These are phyloP conservation scores for Boletellus sp. DNA, from an alignment of 768 basidiomycete genomes.

Conservation along the genomic window DNA sequence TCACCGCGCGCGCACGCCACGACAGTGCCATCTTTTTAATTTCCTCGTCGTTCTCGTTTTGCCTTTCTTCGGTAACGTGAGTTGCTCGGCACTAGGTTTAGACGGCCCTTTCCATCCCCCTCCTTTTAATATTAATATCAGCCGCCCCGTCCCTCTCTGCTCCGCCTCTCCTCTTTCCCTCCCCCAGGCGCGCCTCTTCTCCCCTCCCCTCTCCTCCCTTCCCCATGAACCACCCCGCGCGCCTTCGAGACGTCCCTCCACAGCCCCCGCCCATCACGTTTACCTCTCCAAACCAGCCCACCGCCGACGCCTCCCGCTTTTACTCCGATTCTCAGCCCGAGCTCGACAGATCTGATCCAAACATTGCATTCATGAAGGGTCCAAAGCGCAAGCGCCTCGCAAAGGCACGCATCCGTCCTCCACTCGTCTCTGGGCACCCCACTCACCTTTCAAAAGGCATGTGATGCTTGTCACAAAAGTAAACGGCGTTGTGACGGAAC, in stretches of 20 bases:
- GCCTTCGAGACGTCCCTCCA: slow-evolving; percentile 16
- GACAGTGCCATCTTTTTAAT: slow-evolving; percentile 11
- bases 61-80: slow-evolving; percentile 24
- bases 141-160: slow-evolving; percentile 1
- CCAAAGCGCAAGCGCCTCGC: slow-evolving; percentile 53
- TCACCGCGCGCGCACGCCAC: neutral
- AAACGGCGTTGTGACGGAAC: slow-evolving; percentile 84
- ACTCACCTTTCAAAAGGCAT: slow-evolving; percentile 43
- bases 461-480: slow-evolving; percentile 82
- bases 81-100: slow-evolving; percentile 25
- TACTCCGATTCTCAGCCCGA: slow-evolving; percentile 19
- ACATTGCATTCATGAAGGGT: slow-evolving; percentile 46
- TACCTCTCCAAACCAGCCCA: slow-evolving; percentile 17
- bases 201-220: slow-evolving; percentile 1
- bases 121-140: slow-evolving; percentile 23
- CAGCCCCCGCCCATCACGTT: slow-evolving; percentile 23
- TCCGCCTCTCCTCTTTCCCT: neutral
- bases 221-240: slow-evolving; percentile 38
- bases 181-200: slow-evolving; percentile 1
- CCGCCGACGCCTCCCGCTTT: slow-evolving; percentile 20
- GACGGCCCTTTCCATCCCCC: slow-evolving; percentile 27
- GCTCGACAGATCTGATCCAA: slow-evolving; percentile 29
- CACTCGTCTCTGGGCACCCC: neutral
- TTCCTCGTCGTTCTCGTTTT: slow-evolving; percentile 17
- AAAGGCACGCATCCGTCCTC: slow-evolving; percentile 35